Evolutionary conservation across 495 filamentous ascomycete genomes (phyloP).

Genomic region (Poronia punctata): DNA sequence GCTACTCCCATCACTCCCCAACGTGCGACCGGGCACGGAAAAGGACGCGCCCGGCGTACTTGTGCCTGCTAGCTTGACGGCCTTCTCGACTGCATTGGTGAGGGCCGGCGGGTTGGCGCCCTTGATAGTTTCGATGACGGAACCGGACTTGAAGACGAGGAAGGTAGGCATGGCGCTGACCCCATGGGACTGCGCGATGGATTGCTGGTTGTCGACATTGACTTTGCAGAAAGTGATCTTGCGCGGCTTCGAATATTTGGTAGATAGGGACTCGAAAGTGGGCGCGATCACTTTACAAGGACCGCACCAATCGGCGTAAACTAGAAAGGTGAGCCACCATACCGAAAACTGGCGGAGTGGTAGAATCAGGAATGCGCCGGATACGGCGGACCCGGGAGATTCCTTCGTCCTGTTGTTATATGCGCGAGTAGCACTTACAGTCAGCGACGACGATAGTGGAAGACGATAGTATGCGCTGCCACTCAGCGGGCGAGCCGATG

Average conservation of each 20-base stretch:
- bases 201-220: constrained; percentile 51
- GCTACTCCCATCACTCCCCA: constrained; percentile 18
- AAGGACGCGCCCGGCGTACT: constrained; percentile 41
- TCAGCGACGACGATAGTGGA: constrained; percentile 40
- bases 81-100: constrained; percentile 67
- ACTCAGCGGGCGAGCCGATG: constrained; percentile 37
- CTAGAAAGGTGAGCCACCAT: constrained; percentile 16
- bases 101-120: constrained; percentile 74
- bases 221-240: constrained; percentile 56
- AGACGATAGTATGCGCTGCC: constrained; percentile 33
- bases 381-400: no score
- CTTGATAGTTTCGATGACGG: constrained; percentile 61
- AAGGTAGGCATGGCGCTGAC: constrained; percentile 76
- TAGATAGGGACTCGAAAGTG: constrained; percentile 52
- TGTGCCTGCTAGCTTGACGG: constrained; percentile 50
- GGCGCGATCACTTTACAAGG: constrained; percentile 66
- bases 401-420: no score
- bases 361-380: no score
- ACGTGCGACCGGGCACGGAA: constrained; percentile 29
- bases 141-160: constrained; percentile 73
- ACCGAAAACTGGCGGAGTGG: no score
- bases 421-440: constrained; percentile 29
- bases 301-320: constrained; percentile 66
- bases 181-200: constrained; percentile 47
- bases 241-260: constrained; percentile 44